Evolutionary conservation across 2,329 filamentous ascomycete species (phyloP).

Genomic region (Trichoderma breve): DNA sequence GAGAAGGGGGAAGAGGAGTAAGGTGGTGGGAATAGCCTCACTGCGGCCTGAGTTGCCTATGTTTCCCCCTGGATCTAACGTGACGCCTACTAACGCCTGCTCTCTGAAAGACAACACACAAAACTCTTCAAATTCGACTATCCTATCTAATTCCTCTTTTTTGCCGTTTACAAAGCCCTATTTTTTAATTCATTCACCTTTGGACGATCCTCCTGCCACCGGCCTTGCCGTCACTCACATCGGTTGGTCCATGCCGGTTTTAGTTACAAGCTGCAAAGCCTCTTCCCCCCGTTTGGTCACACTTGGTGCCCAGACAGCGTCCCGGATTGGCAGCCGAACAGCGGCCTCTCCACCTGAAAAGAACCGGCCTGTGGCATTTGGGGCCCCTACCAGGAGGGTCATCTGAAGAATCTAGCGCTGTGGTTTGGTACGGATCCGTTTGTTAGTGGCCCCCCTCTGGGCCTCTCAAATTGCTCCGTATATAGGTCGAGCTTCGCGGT

Average conservation of each 20-base stretch:
- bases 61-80: background rate
- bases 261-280: slow-evolving; percentile 6
- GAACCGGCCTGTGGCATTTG: background rate
- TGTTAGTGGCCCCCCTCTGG: background rate
- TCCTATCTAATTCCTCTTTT: background rate
- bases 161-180: background rate
- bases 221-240: slow-evolving; percentile 15
- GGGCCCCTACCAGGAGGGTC: background rate
- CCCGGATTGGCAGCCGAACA: slow-evolving; percentile 12
- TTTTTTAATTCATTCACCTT: background rate
- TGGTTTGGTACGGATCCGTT: background rate
- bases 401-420: slow-evolving; percentile 10
- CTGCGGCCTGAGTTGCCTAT: background rate
- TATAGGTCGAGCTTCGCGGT: slow-evolving; percentile 15
- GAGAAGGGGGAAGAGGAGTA: background rate
- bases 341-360: slow-evolving; percentile 8
- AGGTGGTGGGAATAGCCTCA: slow-evolving; percentile 12
- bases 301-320: slow-evolving; percentile 3
- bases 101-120: background rate
- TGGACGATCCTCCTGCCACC: background rate
- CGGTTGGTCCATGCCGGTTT: slow-evolving; percentile 17
- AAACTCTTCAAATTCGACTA: background rate
- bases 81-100: background rate
- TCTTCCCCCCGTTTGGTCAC: background rate
- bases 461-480: background rate